Conservation (phyloP, 176 grass and related monocot genomes). For the Carex kokanica region DNA sequence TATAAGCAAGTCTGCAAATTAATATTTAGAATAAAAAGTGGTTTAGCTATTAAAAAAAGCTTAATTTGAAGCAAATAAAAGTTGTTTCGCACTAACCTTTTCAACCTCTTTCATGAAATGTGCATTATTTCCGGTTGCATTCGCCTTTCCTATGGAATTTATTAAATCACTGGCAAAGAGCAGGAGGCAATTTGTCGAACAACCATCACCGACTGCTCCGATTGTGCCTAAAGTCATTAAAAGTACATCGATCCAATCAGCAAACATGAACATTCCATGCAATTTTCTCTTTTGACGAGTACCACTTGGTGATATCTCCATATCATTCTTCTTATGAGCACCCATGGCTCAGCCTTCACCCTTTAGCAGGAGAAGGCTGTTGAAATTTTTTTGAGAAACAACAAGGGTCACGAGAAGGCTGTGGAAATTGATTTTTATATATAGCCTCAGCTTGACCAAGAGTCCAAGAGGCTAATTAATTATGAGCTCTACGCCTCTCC, state of each 20-base stretch:
- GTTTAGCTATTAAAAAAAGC: not conserved
- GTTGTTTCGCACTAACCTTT: slow-evolving; percentile 40
- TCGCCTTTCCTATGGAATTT: slow-evolving; percentile 73
- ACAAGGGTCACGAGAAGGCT: too few relatives aligned
- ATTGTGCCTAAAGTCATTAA: slow-evolving; percentile 77
- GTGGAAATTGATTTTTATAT: not conserved
- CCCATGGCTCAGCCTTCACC: not conserved
- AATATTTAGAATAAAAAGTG: not conserved
- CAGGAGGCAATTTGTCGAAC: slow-evolving; percentile 85
- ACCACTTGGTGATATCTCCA: not conserved
- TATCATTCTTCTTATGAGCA: slow-evolving; percentile 1
- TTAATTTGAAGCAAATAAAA: not conserved
- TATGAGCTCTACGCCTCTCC: not conserved
- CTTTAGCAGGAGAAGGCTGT: not conserved
- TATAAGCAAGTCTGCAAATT: slow-evolving; percentile 79
- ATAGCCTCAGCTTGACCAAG: not conserved
- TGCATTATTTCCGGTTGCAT: slow-evolving; percentile 11
- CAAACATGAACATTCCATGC: slow-evolving; percentile 75
- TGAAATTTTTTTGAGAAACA: too few relatives aligned
- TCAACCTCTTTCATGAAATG: slow-evolving; percentile 86
- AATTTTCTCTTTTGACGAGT: slow-evolving; percentile 28
- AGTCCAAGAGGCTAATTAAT: too few relatives aligned
- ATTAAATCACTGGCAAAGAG: slow-evolving; percentile 94
- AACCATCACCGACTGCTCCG: slow-evolving; percentile 80
- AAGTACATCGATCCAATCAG: slow-evolving; percentile 58